Evolutionary conservation across 2,329 filamentous ascomycete species (phyloP), one percentile per base, ranked within the genome.

Genomic region (Venturia oleaginea): DNA sequence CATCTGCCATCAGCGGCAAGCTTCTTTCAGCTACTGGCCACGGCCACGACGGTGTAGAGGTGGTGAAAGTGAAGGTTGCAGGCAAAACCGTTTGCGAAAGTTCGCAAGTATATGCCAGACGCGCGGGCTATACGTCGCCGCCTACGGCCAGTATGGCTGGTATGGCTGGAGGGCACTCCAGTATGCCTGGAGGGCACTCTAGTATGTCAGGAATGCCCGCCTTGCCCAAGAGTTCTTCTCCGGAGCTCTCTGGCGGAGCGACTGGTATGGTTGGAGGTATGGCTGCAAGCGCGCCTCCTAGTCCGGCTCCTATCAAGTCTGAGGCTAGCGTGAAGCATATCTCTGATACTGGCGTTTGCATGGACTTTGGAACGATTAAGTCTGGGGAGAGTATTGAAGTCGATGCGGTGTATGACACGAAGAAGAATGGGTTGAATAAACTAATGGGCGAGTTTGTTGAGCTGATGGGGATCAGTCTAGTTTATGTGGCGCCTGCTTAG

Each of bases 1-100:
- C 13, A 8, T 46, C 38, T 17, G 24, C 13, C 11, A 48, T 62
- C 40, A 27, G 13, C 19, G 61, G 61, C 8, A 38, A 34, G n/a
- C 61, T 62, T 13, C 61, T 62, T 13, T 32, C 40, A 17, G 61
- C 61, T 22, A 62, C 61, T 10, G 61, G 61, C 13, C 61, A 62
- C 43, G 61, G 38, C 42, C 61, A 62, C 22, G 61, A 62, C 61
- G 61, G 61, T 4, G 61, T 42, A 7, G 30, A 24, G 2, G n/a
- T n/a, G 1, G 61, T 62, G n/a, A 54, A 46, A 13, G 24, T 51
- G 13, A 38, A 46, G 6, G n/a, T 48, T 7, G 46, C 10, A 22
- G 24, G 24, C 22, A 37, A 62, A 24, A 34, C n/a, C 22, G 43
- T 62, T 32, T 62, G 61, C 19, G 51, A 57, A 11, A 57, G 51